phyloP scores from a whole-genome alignment of 495 filamentous ascomycete species.

The Xylaria bambusicola region DNA sequence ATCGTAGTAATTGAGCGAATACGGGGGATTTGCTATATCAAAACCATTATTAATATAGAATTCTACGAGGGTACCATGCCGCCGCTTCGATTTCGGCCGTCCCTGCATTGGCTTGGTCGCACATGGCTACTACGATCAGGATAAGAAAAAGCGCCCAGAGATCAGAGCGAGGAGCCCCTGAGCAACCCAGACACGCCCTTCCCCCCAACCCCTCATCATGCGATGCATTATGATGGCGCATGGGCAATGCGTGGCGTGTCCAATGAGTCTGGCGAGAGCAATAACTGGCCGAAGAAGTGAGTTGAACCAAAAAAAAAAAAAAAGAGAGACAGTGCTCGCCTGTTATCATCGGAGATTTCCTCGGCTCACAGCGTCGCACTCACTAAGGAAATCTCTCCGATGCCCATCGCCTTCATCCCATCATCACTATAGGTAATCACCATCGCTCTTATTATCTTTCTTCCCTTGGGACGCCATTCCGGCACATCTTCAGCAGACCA shows the following conservation, averaged over 20 bases:
- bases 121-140: conserved; percentile 16
- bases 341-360: conserved; percentile 19
- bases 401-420: conserved; percentile 2
- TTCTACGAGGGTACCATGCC: conserved; percentile 8
- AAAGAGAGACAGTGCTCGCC: conserved; percentile 1
- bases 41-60: not conserved
- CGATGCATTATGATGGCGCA: conserved; percentile 22
- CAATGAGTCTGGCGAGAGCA: not conserved
- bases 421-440: not conserved
- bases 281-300: not conserved
- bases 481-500: not conserved
- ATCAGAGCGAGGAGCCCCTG: conserved; percentile 14
- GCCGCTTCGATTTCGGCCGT: conserved; percentile 10
- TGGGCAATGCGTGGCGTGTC: not conserved
- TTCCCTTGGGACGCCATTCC: conserved; percentile 4
- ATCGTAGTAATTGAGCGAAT: too few species aligned
- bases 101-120: conserved; percentile 18
- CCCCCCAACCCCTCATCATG: conserved; percentile 17
- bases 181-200: too few species aligned
- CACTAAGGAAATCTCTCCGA: conserved; percentile 13
- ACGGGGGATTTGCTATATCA: too few species aligned
- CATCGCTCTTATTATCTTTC: not conserved
- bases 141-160: not conserved
- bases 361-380: conserved; percentile 13
- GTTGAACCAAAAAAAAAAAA: conserved; percentile 2